These are phyloP conservation scores for Beauveria bassiana DNA, from an alignment of 2,329 filamentous ascomycete genomes.

Conservation along the genomic window DNA sequence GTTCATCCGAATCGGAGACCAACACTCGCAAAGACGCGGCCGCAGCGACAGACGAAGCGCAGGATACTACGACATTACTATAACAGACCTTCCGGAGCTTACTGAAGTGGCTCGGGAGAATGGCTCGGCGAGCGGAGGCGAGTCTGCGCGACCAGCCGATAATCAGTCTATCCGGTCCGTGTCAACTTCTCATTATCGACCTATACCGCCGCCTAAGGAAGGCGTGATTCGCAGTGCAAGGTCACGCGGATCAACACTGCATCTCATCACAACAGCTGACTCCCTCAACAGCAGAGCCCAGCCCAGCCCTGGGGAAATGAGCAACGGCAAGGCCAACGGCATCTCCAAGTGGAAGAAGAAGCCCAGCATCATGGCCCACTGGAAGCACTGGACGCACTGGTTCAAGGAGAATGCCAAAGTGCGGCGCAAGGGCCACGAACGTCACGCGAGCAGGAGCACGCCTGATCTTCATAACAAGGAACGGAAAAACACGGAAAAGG, in stretches of 20 bases:
- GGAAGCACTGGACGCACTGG: constrained; percentile 60
- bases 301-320: constrained; percentile 19
- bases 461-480: constrained; percentile 50
- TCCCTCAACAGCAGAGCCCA: constrained; percentile 29
- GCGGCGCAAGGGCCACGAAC: constrained; percentile 39
- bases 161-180: constrained; percentile 69
- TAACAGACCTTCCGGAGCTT: constrained; percentile 70
- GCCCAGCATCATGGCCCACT: constrained; percentile 51
- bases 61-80: constrained; percentile 54
- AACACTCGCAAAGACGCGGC: constrained; percentile 56
- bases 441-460: constrained; percentile 48
- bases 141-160: constrained; percentile 58
- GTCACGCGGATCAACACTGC: constrained; percentile 76
- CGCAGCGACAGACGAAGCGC: constrained; percentile 69
- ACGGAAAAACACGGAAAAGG: constrained; percentile 37
- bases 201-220: constrained; percentile 82
- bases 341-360: constrained; percentile 45
- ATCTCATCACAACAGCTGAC: constrained; percentile 65
- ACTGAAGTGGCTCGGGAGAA: constrained; percentile 50
- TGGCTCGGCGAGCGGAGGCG: constrained; percentile 35
- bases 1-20: constrained; percentile 35
- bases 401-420: constrained; percentile 52
- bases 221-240: constrained; percentile 58
- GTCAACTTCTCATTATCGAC: constrained; percentile 68
- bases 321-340: constrained; percentile 17